Conservation (phyloP, 1,284 basidiomycete species). For the Schizophyllum amplum region DNA sequence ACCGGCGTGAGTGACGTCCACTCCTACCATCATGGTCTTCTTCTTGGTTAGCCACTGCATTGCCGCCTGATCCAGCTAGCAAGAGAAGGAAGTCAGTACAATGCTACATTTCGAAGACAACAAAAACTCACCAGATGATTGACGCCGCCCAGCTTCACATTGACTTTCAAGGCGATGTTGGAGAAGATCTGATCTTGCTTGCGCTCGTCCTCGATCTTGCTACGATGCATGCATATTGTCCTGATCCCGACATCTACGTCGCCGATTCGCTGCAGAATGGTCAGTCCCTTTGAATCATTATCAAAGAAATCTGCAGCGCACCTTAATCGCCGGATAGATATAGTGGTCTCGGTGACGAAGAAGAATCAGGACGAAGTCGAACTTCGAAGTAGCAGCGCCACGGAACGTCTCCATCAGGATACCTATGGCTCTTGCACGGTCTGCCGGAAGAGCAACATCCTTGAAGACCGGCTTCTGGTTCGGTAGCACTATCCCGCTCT, state of each 20-base stretch:
- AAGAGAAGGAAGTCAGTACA: not conserved
- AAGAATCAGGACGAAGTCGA: conserved; percentile 56
- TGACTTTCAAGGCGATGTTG: conserved; percentile 61
- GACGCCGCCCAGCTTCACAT: conserved; percentile 70
- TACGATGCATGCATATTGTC: conserved; percentile 55
- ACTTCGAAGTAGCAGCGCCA: conserved; percentile 21
- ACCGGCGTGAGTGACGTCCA: conserved; percentile 71
- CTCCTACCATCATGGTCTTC: conserved; percentile 73
- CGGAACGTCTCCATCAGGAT: not conserved
- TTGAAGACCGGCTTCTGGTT: conserved; percentile 6
- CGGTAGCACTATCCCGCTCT: conserved; percentile 45
- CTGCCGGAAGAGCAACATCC: conserved; percentile 28
- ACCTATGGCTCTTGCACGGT: conserved; percentile 6
- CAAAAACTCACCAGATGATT: conserved; percentile 43
- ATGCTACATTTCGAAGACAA: not conserved
- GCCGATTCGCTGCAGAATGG: conserved; percentile 38
- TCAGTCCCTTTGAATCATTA: not conserved
- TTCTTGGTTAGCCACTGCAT: conserved; percentile 57
- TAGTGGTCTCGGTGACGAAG: conserved; percentile 55
- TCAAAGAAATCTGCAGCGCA: conserved; percentile 10
- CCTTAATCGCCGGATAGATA: conserved; percentile 71
- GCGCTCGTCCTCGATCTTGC: conserved; percentile 39
- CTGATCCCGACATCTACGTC: conserved; percentile 63
- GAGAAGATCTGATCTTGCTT: conserved; percentile 72
- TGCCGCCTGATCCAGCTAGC: conserved; percentile 40